Evolutionary conservation across 2,329 filamentous ascomycete genomes (phyloP), one percentile per base, ranked within the genome.

Genomic region (Hirsutella rhossiliensis): DNA sequence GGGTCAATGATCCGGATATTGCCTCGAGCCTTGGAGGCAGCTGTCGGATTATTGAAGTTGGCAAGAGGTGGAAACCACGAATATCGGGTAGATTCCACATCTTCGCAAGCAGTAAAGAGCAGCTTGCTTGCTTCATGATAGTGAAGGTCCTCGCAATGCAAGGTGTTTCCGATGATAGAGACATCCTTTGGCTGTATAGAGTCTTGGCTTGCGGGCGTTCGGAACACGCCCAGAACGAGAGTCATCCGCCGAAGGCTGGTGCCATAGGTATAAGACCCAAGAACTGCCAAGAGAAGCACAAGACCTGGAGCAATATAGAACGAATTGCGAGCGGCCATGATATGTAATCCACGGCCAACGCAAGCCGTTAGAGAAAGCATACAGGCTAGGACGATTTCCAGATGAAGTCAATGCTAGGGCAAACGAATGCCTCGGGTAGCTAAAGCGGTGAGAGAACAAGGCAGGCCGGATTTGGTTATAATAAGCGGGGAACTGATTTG

Each of bases 121-220:
- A 67, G 46, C 0, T 68, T 63, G 15, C 67, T 71, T 0, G 65
- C 55, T 1, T 54, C 53, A 47, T 80, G 69, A 44, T 76, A 67
- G 51, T 81, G 76, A 4, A 82, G 40, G 47, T 82, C 78, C 50
- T 82, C 78, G 52, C 77, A 80, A 15, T 75, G 64, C 3, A 64
- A 54, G 0, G 77, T 80, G 48, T 75, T 70, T 0, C 65, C 56
- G 11, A 81, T 73, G 11, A 53, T 47, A 6, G 65, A 50, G 1
- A 73, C 52, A 19, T 64, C 60, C 4, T 59, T 47, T 3, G 44
- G 36, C 6, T 46, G 27, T 5, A 58, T n/a, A 1, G 45, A 15
- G 0, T 54, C 60, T 12, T 50, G 34, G 7, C 18, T 56, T 5
- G 36, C 42, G 3, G 50, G 48, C 9, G 42, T 43, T 13, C 61